Evolutionary conservation across 306 rosid species (phyloP), one percentile per base, ranked within the genome.

Genomic region (Ormosia emarginata): DNA sequence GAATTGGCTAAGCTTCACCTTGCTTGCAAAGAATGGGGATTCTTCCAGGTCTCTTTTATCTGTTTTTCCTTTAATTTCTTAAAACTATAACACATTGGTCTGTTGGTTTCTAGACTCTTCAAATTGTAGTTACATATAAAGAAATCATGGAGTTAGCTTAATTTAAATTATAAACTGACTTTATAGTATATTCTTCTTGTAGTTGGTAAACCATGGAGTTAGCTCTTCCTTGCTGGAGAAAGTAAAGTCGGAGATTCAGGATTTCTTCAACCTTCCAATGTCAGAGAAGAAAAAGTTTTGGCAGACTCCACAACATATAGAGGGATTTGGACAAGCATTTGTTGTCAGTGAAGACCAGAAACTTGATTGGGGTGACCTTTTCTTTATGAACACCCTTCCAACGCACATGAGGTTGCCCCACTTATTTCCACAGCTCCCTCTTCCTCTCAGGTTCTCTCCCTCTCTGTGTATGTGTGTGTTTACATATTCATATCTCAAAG

Each of bases 251-350:
- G 92, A 88, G 59, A 65, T 24, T 12, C 32, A 82, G 33, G 84
- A 84, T 0, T 85, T 92, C 33, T 90, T 90, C 82, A 79, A 83
- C 11, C 89, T 92, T 1, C 81, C 87, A 55, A 86, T 89, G 77
- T 83, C 81, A 24, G 89, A 90, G 65, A 92, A 90, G 90, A 86
- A 70, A 34, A 82, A 36, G 77, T 71, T 85, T 14, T 88, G 90
- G 92, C 94, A 88, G 24, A 71, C 3, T 2, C n/a, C 82, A 29
- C 78, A 65, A 40, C 86, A 92, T 4, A 12, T 86, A 24, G 94
- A 92, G 34, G 94, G 97, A 29, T 92, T 88, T 82, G 91, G 97
- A n/a, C 94, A 92, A 80, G 83, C 81, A 33, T 87, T 87, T 77
- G 89, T 90, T 46, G 34, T 78, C 3, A 87, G 62, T 81, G 80